A percentile compares a stretch with the other conserved stretches of the same genome.
Evolutionary conservation across 2,329 filamentous ascomycete species (phyloP).

Genomic region (Botryotinia globosa): DNA sequence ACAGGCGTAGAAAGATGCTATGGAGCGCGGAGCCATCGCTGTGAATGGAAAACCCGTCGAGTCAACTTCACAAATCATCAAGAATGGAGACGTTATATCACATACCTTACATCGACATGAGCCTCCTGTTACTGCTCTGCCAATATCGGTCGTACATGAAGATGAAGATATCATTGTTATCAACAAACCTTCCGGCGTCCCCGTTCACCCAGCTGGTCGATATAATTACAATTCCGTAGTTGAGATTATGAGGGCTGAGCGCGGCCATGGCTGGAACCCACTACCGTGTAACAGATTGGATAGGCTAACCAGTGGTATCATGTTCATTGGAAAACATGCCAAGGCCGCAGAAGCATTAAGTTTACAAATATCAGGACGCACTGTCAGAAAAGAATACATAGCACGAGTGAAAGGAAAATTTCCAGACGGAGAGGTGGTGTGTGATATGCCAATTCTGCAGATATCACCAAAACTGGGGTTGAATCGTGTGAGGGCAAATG

Average conservation of each 20-base stretch:
- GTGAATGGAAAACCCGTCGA: slow-evolving; percentile 73
- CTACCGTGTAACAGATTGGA: slow-evolving; percentile 90
- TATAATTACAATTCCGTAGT: slow-evolving; percentile 95
- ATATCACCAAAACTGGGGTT: slow-evolving; percentile 94
- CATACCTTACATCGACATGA: slow-evolving; percentile 96
- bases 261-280: slow-evolving; percentile 53
- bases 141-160: slow-evolving; percentile 83
- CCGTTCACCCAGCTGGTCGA: slow-evolving; percentile 89
- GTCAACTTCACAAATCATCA: slow-evolving; percentile 65
- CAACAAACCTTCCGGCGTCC: slow-evolving; percentile 92
- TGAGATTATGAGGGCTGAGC: slow-evolving; percentile 85
- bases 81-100: slow-evolving; percentile 87
- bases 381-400: slow-evolving; percentile 92
- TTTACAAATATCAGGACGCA: slow-evolving; percentile 72
- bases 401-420: slow-evolving; percentile 89
- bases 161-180: slow-evolving; percentile 93
- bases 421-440: slow-evolving; percentile 85
- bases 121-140: slow-evolving; percentile 79
- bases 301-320: slow-evolving; percentile 88
- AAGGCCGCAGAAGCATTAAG: slow-evolving; percentile 76
- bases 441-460: slow-evolving; percentile 87
- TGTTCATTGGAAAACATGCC: slow-evolving; percentile 92
- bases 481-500: slow-evolving; percentile 90
- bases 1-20: slow-evolving; percentile 61
- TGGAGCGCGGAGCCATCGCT: slow-evolving; percentile 73